Conservation (phyloP, 1,139 yeast species). For the Pichia sp. region DNA sequence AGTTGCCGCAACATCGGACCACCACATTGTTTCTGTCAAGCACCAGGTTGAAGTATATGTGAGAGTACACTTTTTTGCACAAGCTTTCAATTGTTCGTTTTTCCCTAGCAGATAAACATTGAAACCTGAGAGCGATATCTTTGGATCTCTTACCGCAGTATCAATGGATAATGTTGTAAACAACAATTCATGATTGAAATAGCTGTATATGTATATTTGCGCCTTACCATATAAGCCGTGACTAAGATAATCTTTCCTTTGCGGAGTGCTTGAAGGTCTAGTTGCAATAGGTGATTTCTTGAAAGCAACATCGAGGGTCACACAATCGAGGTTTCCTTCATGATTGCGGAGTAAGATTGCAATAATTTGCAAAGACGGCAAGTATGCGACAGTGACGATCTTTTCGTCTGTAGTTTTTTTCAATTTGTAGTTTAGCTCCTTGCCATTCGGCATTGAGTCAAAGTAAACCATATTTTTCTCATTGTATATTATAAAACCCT, state of each 20-base stretch:
- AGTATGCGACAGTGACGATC: neutral
- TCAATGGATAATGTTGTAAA: neutral
- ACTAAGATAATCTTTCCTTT: neutral
- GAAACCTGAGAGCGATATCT: neutral
- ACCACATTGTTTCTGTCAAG: neutral
- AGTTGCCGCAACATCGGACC: neutral
- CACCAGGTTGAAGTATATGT: neutral
- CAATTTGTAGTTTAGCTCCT: neutral
- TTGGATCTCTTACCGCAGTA: neutral
- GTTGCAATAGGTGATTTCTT: neutral
- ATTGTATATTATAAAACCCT: neutral
- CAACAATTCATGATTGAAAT: neutral
- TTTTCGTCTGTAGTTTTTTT: neutral
- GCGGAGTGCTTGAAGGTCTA: neutral
- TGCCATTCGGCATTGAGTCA: neutral
- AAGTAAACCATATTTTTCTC: neutral
- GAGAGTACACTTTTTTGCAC: neutral
- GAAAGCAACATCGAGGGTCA: neutral
- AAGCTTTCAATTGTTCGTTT: neutral
- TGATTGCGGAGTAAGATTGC: neutral
- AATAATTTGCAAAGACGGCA: neutral
- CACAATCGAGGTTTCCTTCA: neutral
- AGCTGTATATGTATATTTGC: neutral
- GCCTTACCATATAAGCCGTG: neutral
- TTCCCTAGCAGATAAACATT: neutral